A percentile compares a stretch with the other conserved stretches of the same genome.
These are phyloP conservation scores for Gentiana straminea DNA, from an alignment of 257 asterid genomes.

Conservation along the genomic window DNA sequence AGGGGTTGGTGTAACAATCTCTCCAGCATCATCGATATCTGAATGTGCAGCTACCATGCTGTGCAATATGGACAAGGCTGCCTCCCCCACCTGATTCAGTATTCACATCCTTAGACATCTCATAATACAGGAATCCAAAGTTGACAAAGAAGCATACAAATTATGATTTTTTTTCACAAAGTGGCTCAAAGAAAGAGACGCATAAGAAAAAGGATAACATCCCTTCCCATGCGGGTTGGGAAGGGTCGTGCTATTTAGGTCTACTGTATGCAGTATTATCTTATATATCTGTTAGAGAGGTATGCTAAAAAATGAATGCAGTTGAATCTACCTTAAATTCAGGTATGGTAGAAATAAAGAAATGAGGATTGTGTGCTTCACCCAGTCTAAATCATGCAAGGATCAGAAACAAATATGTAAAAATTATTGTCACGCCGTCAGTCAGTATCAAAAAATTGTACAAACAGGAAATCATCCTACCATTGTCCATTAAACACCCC, in stretches of 20 bases:
- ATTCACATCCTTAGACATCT: conserved; percentile 8
- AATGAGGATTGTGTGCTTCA: not conserved
- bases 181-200: not conserved
- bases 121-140: not conserved
- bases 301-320: not conserved
- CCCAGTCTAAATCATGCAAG: not conserved
- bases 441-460: too few species aligned
- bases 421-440: too few species aligned
- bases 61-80: conserved; percentile 81
- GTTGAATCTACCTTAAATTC: not conserved
- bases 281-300: too few species aligned
- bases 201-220: not conserved
- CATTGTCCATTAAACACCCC: too few species aligned
- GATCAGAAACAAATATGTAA: not conserved
- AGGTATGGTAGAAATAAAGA: not conserved
- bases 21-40: conserved; percentile 99
- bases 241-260: too few species aligned
- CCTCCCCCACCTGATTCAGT: conserved; percentile 75
- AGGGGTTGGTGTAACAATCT: conserved; percentile 94
- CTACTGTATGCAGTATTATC: too few species aligned
- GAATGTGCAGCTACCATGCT: conserved; percentile 98
- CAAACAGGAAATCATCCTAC: too few species aligned
- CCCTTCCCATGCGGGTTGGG: too few species aligned
- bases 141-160: not conserved
- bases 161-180: not conserved